Percentiles rank a stretch among this genome's conserved stretches.
Conservation (phyloP, 345 rosid genomes). For the Eucalyptus globulus region DNA sequence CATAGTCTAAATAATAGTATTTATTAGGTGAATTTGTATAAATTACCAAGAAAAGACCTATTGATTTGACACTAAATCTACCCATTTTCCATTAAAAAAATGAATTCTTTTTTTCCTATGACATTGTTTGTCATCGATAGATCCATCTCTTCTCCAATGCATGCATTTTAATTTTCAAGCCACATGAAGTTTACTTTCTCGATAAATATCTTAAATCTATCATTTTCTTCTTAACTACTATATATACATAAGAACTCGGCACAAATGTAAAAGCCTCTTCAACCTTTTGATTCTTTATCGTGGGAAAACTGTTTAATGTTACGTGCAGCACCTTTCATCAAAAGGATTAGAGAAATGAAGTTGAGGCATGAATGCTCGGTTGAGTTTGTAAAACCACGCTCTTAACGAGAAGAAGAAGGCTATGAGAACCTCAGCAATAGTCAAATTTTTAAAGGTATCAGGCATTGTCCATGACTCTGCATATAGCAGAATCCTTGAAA, state of each 20-base stretch:
- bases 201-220: no score
- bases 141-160: not conserved
- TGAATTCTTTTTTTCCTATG: fast-evolving
- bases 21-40: not conserved
- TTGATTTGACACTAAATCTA: not conserved
- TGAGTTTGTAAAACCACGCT: not conserved
- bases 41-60: not conserved
- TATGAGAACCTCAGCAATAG: not conserved
- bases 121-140: not conserved
- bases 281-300: not conserved
- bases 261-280: no score
- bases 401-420: not conserved
- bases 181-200: not conserved
- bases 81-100: not conserved
- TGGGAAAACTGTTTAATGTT: not conserved
- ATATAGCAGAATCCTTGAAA: not conserved
- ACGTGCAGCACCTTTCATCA: not conserved
- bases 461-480: not conserved
- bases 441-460: not conserved
- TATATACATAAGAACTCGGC: no score
- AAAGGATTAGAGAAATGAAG: not conserved
- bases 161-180: not conserved
- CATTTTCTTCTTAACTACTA: no score
- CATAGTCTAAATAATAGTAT: not conserved
- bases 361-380: not conserved